Conservation (phyloP, 768 basidiomycete species). For the Suillus lakei region DNA sequence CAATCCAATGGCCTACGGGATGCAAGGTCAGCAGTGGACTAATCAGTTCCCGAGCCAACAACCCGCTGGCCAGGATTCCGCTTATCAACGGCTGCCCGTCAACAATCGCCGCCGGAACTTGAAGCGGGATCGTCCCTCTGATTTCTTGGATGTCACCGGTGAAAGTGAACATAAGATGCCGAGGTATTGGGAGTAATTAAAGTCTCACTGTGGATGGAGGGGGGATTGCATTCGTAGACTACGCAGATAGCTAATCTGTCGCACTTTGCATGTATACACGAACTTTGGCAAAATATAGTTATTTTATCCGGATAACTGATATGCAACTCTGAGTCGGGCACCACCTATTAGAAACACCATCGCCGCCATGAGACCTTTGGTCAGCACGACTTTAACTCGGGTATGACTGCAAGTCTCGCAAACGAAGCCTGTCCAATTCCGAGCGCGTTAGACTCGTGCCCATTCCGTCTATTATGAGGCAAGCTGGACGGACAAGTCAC, state of each 20-base stretch:
- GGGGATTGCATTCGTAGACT: background rate
- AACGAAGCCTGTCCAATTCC: background rate
- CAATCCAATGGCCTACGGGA: slow-evolving; percentile 43
- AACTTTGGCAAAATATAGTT: slow-evolving; percentile 16
- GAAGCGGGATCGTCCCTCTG: slow-evolving; percentile 83
- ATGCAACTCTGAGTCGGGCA: slow-evolving; percentile 9
- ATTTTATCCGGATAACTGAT: slow-evolving; percentile 5
- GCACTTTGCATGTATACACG: slow-evolving; percentile 20
- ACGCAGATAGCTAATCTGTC: background rate
- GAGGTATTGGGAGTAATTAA: slow-evolving; percentile 74
- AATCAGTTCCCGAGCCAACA: slow-evolving; percentile 67
- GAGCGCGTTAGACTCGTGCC: background rate
- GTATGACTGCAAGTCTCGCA: background rate
- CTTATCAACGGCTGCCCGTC: slow-evolving; percentile 84
- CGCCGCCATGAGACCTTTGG: background rate
- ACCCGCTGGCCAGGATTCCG: slow-evolving; percentile 72
- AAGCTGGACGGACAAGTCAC: background rate
- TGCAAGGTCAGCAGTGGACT: slow-evolving; percentile 52
- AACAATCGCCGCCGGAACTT: slow-evolving; percentile 79
- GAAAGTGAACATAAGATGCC: slow-evolving; percentile 67
- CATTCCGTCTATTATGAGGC: background rate
- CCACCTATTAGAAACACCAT: background rate
- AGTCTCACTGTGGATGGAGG: background rate
- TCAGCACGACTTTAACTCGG: background rate
- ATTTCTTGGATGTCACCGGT: slow-evolving; percentile 77